Evolutionary conservation across 345 rosid genomes (phyloP).

Genomic region (Syzygium oleosum): DNA sequence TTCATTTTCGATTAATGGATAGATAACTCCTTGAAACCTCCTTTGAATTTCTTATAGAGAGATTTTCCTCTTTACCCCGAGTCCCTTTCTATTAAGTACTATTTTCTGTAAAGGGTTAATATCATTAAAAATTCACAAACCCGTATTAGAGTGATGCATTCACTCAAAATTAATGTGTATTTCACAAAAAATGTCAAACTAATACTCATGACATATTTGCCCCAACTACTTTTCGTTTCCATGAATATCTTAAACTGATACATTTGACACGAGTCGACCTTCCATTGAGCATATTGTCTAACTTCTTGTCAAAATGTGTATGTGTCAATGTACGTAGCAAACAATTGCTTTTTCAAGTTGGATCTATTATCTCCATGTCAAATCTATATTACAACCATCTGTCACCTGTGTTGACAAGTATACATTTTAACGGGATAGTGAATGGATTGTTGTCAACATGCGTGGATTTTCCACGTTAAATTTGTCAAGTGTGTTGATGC

Average conservation of each 20-base stretch:
- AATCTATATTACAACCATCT: fast-evolving
- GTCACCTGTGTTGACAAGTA: not conserved
- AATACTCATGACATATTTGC: not conserved
- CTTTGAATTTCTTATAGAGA: not conserved
- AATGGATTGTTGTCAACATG: not conserved
- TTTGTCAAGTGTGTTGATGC: fast-evolving
- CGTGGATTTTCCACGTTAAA: fast-evolving
- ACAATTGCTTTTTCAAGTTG: not conserved
- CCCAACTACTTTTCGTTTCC: not conserved
- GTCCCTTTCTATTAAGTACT: not conserved
- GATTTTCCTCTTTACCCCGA: not conserved
- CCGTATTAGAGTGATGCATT: fast-evolving
- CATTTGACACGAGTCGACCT: not conserved
- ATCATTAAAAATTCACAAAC: not conserved
- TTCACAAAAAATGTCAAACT: not conserved
- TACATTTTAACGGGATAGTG: not conserved
- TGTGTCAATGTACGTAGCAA: not conserved
- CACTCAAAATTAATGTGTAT: not conserved
- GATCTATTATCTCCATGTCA: not conserved
- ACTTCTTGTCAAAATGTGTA: not conserved
- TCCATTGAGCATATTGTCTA: not conserved
- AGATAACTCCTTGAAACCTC: not conserved
- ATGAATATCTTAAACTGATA: not conserved
- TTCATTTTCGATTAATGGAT: not conserved
- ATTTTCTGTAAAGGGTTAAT: not conserved